These are phyloP conservation scores for Scenedesmus sp. DNA, from an alignment of 163 green algal genomes.

Conservation along the genomic window DNA sequence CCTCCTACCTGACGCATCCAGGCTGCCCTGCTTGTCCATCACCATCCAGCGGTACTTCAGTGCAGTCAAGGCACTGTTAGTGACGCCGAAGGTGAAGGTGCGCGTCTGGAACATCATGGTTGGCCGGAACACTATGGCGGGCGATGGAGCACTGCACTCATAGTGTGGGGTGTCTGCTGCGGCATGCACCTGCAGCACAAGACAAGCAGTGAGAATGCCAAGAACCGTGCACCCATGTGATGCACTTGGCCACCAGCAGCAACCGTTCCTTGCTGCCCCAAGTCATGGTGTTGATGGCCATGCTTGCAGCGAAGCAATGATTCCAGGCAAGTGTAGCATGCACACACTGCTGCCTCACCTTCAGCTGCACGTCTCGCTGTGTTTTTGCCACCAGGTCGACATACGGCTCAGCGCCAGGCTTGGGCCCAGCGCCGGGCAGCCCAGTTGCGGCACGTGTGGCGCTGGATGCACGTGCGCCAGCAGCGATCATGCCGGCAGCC, in stretches of 20 bases:
- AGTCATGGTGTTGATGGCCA: neutral
- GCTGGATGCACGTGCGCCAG: slow-evolving; percentile 22
- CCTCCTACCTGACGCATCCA: slow-evolving; percentile 47
- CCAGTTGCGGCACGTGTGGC: neutral
- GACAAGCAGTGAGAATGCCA: neutral
- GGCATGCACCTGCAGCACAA: slow-evolving; percentile 66
- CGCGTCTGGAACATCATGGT: slow-evolving; percentile 92
- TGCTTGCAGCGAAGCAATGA: neutral
- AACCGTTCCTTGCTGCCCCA: neutral
- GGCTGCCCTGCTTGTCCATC: slow-evolving; percentile 42
- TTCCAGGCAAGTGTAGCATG: neutral
- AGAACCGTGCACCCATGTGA: neutral
- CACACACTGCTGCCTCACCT: slow-evolving; percentile 33
- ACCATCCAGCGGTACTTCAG: slow-evolving; percentile 75
- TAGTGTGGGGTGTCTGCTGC: slow-evolving; percentile 76
- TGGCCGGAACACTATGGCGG: slow-evolving; percentile 77
- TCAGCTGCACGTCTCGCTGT: slow-evolving; percentile 57
- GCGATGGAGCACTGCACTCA: slow-evolving; percentile 63
- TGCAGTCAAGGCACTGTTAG: slow-evolving; percentile 70
- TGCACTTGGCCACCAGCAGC: neutral
- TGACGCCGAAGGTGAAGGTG: slow-evolving; percentile 80
- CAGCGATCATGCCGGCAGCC: slow-evolving; percentile 16
- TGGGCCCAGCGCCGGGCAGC: slow-evolving; percentile 10
- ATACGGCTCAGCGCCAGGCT: slow-evolving; percentile 46
- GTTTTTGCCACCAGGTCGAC: slow-evolving; percentile 48